phyloP scores from a whole-genome alignment of 1,284 basidiomycete species.

The Ganoderma leucocontextum region DNA sequence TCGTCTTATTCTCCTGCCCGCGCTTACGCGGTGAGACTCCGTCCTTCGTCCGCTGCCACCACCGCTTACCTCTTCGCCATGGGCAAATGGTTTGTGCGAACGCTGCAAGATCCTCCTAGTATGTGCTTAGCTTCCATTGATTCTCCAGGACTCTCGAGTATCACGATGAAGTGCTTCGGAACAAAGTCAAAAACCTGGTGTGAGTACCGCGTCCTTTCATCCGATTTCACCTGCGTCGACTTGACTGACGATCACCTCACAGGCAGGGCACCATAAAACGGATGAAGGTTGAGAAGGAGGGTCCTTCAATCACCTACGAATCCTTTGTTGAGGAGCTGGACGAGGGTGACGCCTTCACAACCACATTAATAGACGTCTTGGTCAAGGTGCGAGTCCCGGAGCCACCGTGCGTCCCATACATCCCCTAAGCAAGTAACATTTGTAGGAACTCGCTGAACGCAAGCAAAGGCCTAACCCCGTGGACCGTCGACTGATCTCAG shows the following conservation, averaged over 20 bases:
- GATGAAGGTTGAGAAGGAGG: conserved; percentile 63
- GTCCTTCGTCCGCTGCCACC: conserved; percentile 27
- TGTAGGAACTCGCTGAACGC: conserved; percentile 76
- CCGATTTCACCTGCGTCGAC: not conserved
- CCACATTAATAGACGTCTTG: conserved; percentile 71
- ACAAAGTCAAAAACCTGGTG: conserved; percentile 77
- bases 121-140: conserved; percentile 17
- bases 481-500: conserved; percentile 69
- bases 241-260: conserved; percentile 16
- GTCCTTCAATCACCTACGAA: conserved; percentile 70
- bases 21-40: conserved; percentile 19
- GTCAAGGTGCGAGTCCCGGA: conserved; percentile 65
- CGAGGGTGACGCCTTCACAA: conserved; percentile 77
- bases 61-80: conserved; percentile 29
- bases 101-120: not conserved
- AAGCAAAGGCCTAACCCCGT: conserved; percentile 55
- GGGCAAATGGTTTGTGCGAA: conserved; percentile 42
- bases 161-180: conserved; percentile 70
- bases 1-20: conserved; percentile 20
- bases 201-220: conserved; percentile 48
- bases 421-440: conserved; percentile 3
- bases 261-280: conserved; percentile 74
- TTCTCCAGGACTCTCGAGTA: conserved; percentile 67
- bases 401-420: not conserved
- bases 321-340: conserved; percentile 76